Evolutionary conservation across 306 rosid genomes (phyloP), one percentile per base, ranked within the genome.

Genomic region (Inga leiocalycina): DNA sequence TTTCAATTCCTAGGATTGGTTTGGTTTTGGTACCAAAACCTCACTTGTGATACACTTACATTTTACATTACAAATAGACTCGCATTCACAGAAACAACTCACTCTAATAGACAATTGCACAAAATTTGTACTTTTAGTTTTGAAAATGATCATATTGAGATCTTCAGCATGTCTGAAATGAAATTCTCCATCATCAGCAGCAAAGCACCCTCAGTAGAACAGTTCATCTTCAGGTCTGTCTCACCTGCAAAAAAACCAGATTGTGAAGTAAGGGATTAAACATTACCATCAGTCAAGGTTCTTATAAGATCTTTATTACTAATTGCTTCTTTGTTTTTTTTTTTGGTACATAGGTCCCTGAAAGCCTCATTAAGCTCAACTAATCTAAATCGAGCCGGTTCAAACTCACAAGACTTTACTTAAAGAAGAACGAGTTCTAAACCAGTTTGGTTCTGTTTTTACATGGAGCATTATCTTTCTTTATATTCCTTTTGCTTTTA

Each of bases 171-270:
- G 41, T 88, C 92, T 27, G 67, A 74, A 83, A 78, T 59, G 43
- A 91, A 85, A 71, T 88, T 84, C 35, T 88, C 92, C 95, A 91
- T 88, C 95, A 91, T 87, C 74, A 84, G 46, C 74, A 84, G 46
- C 41, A 73, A 34, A 20, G 82, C 78, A 27, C 75, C 90, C 78
- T 88, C 90, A 10, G 76, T 80, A 16, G 56, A 83, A 76, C 85
- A 84, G 12, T 80, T 75, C 61, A 30, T 56, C 54, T 83, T 85
- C 54, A 56, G 32, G 6, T 65, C 56, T 43, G 39, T 54, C 75
- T 85, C 73, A 27, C 87, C 94, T 91, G 87, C 85, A 78, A 81
- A 83, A 76, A 81, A 76, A 30, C 27, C 70, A 8, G 37, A 45
- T 65, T 39, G 48, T 39, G 41, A 39, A 39, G 20, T 37, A 4